Evolutionary conservation across 768 basidiomycete genomes (phyloP), one percentile per base, ranked within the genome.

Genomic region (Gymnopilus junonius): DNA sequence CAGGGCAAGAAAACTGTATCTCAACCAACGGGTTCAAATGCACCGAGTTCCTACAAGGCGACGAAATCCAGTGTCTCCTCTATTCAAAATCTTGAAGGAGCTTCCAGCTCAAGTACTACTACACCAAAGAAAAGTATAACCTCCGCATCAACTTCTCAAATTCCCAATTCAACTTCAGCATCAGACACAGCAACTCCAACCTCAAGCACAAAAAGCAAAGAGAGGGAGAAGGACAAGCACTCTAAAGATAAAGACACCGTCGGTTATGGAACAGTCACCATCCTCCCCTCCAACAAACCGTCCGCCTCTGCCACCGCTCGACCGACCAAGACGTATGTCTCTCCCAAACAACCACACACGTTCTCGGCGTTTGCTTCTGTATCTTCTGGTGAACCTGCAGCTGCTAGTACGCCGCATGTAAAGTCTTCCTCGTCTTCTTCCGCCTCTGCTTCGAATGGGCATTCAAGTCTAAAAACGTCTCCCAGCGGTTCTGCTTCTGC

Each of bases 301-400:
- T 21, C 59, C 1, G 25, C 59, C 8, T 39, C 59, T 6, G n/a
- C 46, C 7, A 31, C 39, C 7, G 5, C 59, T 8, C 42, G 48
- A 15, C 10, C 51, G 8, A 39, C 23, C n/a, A 53, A 45, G 35
- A 59, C 51, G 27, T 59, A 51, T n/a, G 58, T 29, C 2, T 48
- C 45, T 31, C 34, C 48, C 11, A 51, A 59, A 27, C 58, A 66
- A 54, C 65, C 70, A 8, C 70, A 71, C 43, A 71, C 70, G 14
- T 71, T 71, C 42, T 71, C 70, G 8, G 66, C 70, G 8, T 71
- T 71, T 48, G 64, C 70, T 21, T 51, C 66, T 12, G 58, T 66
- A 14, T 32, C 62, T n/a, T 32, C 58, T 23, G 15, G 51, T 29
- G 45, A 55, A 29, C 31, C 40, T 40, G 20, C 59, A 27, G 27